Percentiles rank a stretch among this genome's conserved stretches.
Evolutionary conservation across 371 early-diverging fungal species (phyloP).

Genomic region (Circinella umbellata): DNA sequence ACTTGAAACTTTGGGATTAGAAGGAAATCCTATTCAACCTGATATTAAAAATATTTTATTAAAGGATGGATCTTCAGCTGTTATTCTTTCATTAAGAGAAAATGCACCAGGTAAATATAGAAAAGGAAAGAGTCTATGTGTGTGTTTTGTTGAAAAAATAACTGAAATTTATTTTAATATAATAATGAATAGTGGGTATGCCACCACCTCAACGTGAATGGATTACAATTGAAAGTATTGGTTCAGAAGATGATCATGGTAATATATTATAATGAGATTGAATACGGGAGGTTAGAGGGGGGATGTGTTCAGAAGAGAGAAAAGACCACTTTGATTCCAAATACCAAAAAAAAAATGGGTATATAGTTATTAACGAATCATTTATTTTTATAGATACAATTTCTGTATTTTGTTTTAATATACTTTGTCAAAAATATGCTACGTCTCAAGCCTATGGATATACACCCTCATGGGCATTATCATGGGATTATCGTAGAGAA

Average conservation of each 20-base stretch:
- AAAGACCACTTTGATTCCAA: too few species aligned
- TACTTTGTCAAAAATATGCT: constrained; percentile 93
- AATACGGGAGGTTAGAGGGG: background rate
- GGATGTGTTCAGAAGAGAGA: background rate
- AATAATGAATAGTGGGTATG: constrained; percentile 63
- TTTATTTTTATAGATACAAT: constrained; percentile 75
- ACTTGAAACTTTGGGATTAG: constrained; percentile 91
- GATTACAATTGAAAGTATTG: constrained; percentile 70
- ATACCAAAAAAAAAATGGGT: too few species aligned
- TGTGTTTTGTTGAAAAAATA: background rate
- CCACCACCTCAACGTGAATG: constrained; percentile 94
- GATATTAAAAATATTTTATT: constrained; percentile 82
- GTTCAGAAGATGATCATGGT: constrained; percentile 20
- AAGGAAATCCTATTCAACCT: constrained; percentile 96
- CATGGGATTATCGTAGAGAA: constrained; percentile 95
- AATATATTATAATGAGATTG: background rate
- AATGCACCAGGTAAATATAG: constrained; percentile 73
- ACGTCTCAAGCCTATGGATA: constrained; percentile 90
- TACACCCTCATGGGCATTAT: constrained; percentile 98
- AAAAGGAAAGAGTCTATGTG: background rate
- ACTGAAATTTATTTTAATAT: background rate
- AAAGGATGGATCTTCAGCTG: constrained; percentile 86
- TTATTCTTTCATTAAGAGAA: constrained; percentile 93
- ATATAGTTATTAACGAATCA: too few species aligned
- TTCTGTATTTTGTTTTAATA: constrained; percentile 95